Percentiles rank a stretch among this genome's conserved stretches.
These are phyloP conservation scores for Cryphonectria carpinicola DNA, from an alignment of 2,329 filamentous ascomycete species.

Conservation along the genomic window DNA sequence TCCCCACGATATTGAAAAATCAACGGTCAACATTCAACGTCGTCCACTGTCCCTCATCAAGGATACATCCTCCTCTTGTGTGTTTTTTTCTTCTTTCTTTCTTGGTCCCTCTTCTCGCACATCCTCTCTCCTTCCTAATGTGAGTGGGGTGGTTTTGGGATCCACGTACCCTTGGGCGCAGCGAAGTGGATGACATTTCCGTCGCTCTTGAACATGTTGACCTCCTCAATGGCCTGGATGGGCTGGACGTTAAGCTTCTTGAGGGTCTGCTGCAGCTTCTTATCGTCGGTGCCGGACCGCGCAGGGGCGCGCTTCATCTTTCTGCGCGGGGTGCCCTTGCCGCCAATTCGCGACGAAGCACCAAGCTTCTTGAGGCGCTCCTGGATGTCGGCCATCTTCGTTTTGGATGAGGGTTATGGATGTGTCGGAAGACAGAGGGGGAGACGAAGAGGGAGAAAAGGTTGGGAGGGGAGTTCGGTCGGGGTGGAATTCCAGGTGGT, in stretches of 20 bases:
- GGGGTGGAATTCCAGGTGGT: slow-evolving; percentile 24
- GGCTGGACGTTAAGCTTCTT: slow-evolving; percentile 99
- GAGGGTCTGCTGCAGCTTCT: slow-evolving; percentile 95
- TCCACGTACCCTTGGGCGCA: slow-evolving; percentile 81
- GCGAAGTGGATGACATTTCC: slow-evolving; percentile 99
- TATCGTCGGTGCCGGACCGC: slow-evolving; percentile 93
- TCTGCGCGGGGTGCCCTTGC: slow-evolving; percentile 97
- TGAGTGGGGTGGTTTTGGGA: not conserved
- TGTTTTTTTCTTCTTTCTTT: not conserved
- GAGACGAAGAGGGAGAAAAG: slow-evolving; percentile 26
- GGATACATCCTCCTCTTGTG: not conserved
- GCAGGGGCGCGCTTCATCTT: slow-evolving; percentile 98
- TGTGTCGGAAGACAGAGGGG: slow-evolving; percentile 5
- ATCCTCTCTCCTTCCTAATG: not conserved
- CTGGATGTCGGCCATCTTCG: slow-evolving; percentile 58
- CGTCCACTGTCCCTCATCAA: not conserved
- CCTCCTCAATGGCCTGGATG: slow-evolving; percentile 99
- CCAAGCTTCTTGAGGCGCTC: slow-evolving; percentile 65
- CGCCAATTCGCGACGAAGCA: slow-evolving; percentile 67
- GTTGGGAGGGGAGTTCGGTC: slow-evolving; percentile 28
- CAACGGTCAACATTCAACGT: not conserved
- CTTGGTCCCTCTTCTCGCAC: not conserved
- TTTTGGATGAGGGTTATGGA: slow-evolving; percentile 22
- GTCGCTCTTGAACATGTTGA: slow-evolving; percentile 99
- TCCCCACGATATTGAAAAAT: not conserved